Evolutionary conservation across 139 green algal genomes (phyloP).

Genomic region (Coelastrella sp.): DNA sequence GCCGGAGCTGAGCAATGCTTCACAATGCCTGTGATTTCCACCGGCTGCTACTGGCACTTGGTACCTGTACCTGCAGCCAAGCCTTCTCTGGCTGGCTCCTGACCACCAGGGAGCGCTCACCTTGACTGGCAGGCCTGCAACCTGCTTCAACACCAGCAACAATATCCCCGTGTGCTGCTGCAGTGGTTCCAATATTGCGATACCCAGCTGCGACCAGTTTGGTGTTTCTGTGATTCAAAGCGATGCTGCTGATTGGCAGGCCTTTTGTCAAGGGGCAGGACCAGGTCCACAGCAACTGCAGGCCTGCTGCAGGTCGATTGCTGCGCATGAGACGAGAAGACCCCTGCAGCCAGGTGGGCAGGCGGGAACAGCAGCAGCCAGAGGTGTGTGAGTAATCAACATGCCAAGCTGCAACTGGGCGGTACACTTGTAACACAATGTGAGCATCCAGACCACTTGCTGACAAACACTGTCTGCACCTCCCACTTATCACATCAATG

Average conservation of each 20-base stretch:
- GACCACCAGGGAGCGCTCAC: background rate
- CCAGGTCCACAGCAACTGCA: conserved; percentile 80
- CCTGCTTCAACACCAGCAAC: background rate
- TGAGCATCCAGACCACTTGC: background rate
- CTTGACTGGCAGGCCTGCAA: conserved; percentile 14
- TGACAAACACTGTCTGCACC: no score
- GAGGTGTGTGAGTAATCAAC: background rate
- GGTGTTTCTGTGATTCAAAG: conserved; percentile 73
- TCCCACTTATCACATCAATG: background rate
- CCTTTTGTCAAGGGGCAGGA: conserved; percentile 60
- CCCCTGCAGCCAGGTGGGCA: background rate
- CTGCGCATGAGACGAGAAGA: conserved; percentile 47
- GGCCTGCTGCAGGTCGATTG: conserved; percentile 32
- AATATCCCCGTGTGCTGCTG: conserved; percentile 1
- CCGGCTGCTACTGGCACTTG: no score
- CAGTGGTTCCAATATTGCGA: conserved; percentile 56
- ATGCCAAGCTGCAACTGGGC: background rate
- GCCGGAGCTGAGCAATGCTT: no score
- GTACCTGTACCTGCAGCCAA: no score
- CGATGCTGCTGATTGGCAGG: conserved; percentile 65
- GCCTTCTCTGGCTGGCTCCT: background rate
- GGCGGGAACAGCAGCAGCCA: conserved; percentile 7
- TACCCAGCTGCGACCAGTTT: conserved; percentile 88
- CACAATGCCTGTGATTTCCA: no score
- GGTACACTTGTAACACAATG: background rate